These are phyloP conservation scores for Pyrus bretschneideri DNA, from an alignment of 306 rosid species.

Conservation along the genomic window DNA sequence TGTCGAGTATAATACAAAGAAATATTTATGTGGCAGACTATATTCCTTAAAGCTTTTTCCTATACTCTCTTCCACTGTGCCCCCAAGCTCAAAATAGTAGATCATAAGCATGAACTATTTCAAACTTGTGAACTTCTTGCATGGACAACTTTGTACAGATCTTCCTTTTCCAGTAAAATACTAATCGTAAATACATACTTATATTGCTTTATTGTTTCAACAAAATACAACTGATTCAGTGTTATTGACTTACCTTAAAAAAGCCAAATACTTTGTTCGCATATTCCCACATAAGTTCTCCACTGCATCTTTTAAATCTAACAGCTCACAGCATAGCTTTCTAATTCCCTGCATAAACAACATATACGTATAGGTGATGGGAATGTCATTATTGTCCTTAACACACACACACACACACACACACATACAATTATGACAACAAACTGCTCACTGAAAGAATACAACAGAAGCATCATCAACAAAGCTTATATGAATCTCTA, in stretches of 20 bases:
- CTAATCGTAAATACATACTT: background rate
- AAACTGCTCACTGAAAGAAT: background rate
- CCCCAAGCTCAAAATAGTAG: background rate
- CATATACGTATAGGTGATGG: background rate
- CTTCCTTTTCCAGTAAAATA: background rate
- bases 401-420: background rate
- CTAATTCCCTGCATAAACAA: conserved; percentile 72
- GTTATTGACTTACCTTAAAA: conserved; percentile 54
- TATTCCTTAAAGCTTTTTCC: background rate
- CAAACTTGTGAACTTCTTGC: background rate
- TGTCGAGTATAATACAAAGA: background rate
- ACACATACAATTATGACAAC: background rate
- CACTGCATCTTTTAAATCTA: conserved; percentile 90
- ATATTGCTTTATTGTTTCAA: background rate
- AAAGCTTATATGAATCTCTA: background rate
- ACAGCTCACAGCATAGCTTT: conserved; percentile 87
- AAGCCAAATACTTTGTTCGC: conserved; percentile 85
- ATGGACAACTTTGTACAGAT: background rate
- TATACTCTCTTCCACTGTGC: background rate
- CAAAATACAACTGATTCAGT: background rate
- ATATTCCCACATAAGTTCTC: conserved; percentile 91
- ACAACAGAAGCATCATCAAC: background rate
- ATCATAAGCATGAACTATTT: background rate
- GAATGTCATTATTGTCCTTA: background rate
- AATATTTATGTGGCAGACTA: background rate